Evolutionary conservation across 305 asterid species (phyloP).

Genomic region (Fraxinus paxiana): DNA sequence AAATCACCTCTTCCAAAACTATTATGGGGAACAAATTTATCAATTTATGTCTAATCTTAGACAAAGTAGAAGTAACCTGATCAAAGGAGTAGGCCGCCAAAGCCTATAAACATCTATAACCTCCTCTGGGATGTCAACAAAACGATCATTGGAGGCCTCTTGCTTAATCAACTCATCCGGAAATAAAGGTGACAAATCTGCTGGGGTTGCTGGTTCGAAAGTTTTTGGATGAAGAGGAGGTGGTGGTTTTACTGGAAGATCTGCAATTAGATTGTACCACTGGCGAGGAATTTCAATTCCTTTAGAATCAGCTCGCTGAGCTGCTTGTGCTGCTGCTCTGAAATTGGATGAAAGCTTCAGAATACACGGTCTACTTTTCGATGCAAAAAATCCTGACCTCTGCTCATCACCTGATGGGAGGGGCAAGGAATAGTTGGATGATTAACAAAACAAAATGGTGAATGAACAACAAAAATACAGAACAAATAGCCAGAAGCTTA

Average conservation of each 20-base stretch:
- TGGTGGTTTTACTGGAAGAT: slow-evolving; percentile 79
- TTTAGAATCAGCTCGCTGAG: slow-evolving; percentile 24
- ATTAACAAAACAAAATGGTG: not conserved
- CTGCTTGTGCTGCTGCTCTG: slow-evolving; percentile 27
- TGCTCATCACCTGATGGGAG: slow-evolving; percentile 36
- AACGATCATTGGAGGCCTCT: slow-evolving; percentile 52
- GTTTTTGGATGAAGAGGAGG: slow-evolving; percentile 76
- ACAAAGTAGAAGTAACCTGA: slow-evolving; percentile 44
- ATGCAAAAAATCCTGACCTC: slow-evolving; percentile 26
- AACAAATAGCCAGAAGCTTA: not conserved
- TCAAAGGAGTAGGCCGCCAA: slow-evolving; percentile 94
- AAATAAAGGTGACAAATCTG: slow-evolving; percentile 69
- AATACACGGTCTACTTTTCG: slow-evolving; percentile 26
- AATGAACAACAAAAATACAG: not conserved
- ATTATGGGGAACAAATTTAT: not conserved
- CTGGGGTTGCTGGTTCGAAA: slow-evolving; percentile 60
- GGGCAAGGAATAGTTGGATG: not conserved
- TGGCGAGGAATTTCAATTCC: slow-evolving; percentile 53
- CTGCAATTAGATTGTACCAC: slow-evolving; percentile 79
- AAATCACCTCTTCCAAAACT: not conserved
- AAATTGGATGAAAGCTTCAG: slow-evolving; percentile 30
- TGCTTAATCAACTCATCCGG: slow-evolving; percentile 78
- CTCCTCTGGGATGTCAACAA: slow-evolving; percentile 76
- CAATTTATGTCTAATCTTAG: not conserved
- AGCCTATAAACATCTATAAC: slow-evolving; percentile 70